Percentiles rank a stretch among this genome's conserved stretches.
phyloP scores from a whole-genome alignment of 768 basidiomycete species.

The Pleurotus citrinopileatus region DNA sequence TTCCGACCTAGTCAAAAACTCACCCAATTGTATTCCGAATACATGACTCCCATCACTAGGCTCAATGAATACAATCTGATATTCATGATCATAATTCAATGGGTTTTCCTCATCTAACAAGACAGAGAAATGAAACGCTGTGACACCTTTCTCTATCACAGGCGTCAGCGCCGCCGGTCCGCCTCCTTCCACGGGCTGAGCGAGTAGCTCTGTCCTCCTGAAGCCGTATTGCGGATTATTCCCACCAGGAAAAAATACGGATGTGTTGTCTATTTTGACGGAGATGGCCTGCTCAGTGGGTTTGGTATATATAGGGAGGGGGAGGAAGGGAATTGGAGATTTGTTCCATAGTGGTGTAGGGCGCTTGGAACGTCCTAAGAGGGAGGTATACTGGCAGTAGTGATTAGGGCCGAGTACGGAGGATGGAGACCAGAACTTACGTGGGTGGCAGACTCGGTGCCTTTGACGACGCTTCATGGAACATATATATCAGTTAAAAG shows the following conservation, averaged over 20 bases:
- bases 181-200: constrained; percentile 31
- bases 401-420: not conserved
- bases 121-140: constrained; percentile 51
- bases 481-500: not conserved
- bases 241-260: constrained; percentile 53
- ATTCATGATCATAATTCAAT: constrained; percentile 56
- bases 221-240: constrained; percentile 50
- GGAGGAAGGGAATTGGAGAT: constrained; percentile 17
- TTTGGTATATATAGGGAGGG: constrained; percentile 18
- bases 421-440: constrained; percentile 25
- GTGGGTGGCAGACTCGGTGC: constrained; percentile 46
- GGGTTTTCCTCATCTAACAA: constrained; percentile 33
- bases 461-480: constrained; percentile 50
- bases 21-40: constrained; percentile 59
- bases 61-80: constrained; percentile 64
- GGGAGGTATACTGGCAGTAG: constrained; percentile 36
- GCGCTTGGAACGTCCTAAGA: constrained; percentile 32
- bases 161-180: constrained; percentile 34
- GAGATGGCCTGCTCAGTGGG: constrained; percentile 48
- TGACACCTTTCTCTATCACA: constrained; percentile 39
- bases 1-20: constrained; percentile 13
- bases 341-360: constrained; percentile 53
- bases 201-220: constrained; percentile 58
- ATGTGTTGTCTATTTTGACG: constrained; percentile 54
- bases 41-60: constrained; percentile 57